Conservation (phyloP, 345 rosid species). For the Abelmoschus esculentus region DNA sequence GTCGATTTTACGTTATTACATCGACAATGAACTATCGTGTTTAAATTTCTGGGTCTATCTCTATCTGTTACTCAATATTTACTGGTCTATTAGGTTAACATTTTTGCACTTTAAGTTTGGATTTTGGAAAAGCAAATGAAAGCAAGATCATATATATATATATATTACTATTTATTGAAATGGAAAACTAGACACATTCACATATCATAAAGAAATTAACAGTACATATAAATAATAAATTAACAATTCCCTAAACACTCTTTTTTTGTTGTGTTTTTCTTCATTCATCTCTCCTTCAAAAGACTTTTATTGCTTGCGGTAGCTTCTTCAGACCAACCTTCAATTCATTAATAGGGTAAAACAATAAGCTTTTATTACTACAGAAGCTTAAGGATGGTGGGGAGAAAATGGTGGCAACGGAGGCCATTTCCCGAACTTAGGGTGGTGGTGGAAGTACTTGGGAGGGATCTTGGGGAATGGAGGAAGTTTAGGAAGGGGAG, state of each 20-base stretch:
- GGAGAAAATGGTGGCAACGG: neutral
- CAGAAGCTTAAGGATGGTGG: neutral
- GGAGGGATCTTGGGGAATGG: slow-evolving; percentile 35
- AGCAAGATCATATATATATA: too few species aligned
- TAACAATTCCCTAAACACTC: neutral
- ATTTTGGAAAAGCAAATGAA: too few species aligned
- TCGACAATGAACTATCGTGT: too few species aligned
- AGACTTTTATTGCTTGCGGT: neutral
- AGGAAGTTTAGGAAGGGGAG: slow-evolving; percentile 5
- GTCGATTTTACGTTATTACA: too few species aligned
- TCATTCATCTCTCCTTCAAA: neutral
- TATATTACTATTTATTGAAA: neutral
- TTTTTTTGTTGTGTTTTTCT: neutral
- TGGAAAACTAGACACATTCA: neutral
- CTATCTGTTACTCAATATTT: too few species aligned
- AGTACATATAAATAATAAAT: neutral
- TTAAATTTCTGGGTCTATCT: too few species aligned
- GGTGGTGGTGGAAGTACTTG: slow-evolving; percentile 28
- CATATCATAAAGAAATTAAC: neutral
- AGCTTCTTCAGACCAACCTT: neutral
- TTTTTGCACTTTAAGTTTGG: too few species aligned
- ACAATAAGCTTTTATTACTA: neutral
- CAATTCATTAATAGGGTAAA: neutral
- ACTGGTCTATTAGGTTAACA: too few species aligned
- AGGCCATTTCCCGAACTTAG: slow-evolving; percentile 4